Base-by-base conservation (phyloP, 2,329 filamentous ascomycete genomes). In the Didymella pinodella region DNA sequence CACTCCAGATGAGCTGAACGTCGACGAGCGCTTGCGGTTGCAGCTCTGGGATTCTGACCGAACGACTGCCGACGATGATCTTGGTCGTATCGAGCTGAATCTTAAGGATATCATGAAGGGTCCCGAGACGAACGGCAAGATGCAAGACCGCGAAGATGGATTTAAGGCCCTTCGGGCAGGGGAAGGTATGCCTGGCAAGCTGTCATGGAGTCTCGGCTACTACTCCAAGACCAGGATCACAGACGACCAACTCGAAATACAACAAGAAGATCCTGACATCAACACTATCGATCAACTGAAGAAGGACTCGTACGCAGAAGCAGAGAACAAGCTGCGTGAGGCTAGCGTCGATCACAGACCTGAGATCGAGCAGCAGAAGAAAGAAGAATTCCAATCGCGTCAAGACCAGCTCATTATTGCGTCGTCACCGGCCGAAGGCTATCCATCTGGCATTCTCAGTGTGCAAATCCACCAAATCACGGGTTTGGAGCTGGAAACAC, bases 11-110 rank as follows among this genome's bases (percentile, higher is more conserved):
- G 89, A 92, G 70, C 75, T 92, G 11, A 90, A 92, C 61, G 89
- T 90, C 0, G 84, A 88, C 22, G 89, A 91, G 75, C 86, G 85
- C 32, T 73, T 93, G 10, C 84, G 89, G 3, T 70, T 92, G 1
- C 89, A 92, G 68, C 79, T 92, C 0, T 93, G 90, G 90, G 90
- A 93, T 66, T 90, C 88, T 2, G 90, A 92, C 71, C 86, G 87
- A 43, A 83, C 86, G 50, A 89, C 86, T 2, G 89, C 89, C 1
- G 90, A 92, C 68, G 90, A 92, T 65, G 89, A 92, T 67, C 80
- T 92, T 1, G 90, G 90, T 16, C 84, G 89, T 16, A 89, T 92
- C 14, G 90, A 92, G 70, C 76, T 92, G 8, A 85, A 86, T 59
- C 74, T 92, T 31, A 88, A 88, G 68, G 76, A 85, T 4, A 69